These are phyloP conservation scores for Diaporthe citri DNA, from an alignment of 2,329 filamentous ascomycete genomes.

Conservation along the genomic window DNA sequence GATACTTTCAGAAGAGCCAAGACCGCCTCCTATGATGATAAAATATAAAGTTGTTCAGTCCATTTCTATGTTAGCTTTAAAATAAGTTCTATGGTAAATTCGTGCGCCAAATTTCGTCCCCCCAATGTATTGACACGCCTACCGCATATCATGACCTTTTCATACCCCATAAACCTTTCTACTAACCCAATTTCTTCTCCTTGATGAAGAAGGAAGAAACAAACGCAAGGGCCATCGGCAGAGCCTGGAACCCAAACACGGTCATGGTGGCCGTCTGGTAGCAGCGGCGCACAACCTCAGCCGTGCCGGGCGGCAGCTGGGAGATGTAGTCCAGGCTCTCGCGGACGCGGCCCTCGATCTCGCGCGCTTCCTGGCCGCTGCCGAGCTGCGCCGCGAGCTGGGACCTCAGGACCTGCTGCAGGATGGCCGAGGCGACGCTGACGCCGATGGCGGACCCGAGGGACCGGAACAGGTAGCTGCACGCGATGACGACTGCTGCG, in stretches of 20 bases:
- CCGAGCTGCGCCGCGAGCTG: slow-evolving; percentile 66
- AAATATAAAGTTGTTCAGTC: no score
- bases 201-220: slow-evolving; percentile 63
- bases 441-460: slow-evolving; percentile 83
- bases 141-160: fast-evolving
- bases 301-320: slow-evolving; percentile 70
- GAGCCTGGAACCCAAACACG: slow-evolving; percentile 55
- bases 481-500: slow-evolving; percentile 81
- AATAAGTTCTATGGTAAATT: not conserved
- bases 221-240: slow-evolving; percentile 55
- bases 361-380: slow-evolving; percentile 69
- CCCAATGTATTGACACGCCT: not conserved
- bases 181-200: slow-evolving; percentile 66
- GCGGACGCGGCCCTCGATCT: slow-evolving; percentile 77
- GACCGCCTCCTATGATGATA: not conserved
- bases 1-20: not conserved
- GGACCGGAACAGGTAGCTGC: slow-evolving; percentile 84
- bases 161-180: not conserved
- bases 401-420: slow-evolving; percentile 76
- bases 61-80: not conserved
- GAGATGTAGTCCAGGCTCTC: slow-evolving; percentile 78
- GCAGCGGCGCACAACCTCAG: slow-evolving; percentile 71
- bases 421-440: slow-evolving; percentile 77
- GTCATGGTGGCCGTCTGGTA: slow-evolving; percentile 66
- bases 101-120: no score